Conservation (phyloP, 345 rosid genomes). For the Euphorbia peplus region DNA sequence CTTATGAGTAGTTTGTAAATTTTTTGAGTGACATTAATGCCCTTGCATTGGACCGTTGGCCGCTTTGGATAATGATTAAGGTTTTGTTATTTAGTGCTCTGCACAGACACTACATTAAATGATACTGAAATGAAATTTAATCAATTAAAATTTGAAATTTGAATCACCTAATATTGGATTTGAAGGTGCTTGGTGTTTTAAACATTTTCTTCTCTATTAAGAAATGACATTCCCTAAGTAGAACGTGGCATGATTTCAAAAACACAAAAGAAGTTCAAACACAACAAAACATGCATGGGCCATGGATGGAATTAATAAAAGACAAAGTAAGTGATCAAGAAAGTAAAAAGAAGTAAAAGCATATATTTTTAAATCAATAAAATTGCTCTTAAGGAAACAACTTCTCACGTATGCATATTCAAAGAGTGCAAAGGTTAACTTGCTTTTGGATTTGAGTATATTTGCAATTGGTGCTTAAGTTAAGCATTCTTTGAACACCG, state of each 20-base stretch:
- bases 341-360: slow-evolving; percentile 1
- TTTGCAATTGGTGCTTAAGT: slow-evolving; percentile 20
- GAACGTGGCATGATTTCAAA: slow-evolving; percentile 4
- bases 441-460: slow-evolving; percentile 23
- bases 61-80: background rate
- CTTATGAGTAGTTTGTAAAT: no score
- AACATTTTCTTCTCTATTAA: slow-evolving; percentile 43
- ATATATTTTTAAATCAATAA: background rate
- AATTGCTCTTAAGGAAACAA: background rate
- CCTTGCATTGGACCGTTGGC: background rate
- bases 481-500: slow-evolving; percentile 10
- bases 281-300: no score
- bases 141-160: no score
- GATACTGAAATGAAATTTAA: no score
- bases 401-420: background rate
- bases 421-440: slow-evolving; percentile 16
- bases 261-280: background rate
- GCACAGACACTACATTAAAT: no score
- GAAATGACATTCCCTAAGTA: slow-evolving; percentile 25
- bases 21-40: background rate
- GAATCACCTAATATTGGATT: no score
- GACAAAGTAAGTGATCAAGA: background rate
- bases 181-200: background rate
- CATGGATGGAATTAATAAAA: no score
- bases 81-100: no score